Conservation (phyloP, 1,139 yeast species). For the Pichia kudriavzevii region DNA sequence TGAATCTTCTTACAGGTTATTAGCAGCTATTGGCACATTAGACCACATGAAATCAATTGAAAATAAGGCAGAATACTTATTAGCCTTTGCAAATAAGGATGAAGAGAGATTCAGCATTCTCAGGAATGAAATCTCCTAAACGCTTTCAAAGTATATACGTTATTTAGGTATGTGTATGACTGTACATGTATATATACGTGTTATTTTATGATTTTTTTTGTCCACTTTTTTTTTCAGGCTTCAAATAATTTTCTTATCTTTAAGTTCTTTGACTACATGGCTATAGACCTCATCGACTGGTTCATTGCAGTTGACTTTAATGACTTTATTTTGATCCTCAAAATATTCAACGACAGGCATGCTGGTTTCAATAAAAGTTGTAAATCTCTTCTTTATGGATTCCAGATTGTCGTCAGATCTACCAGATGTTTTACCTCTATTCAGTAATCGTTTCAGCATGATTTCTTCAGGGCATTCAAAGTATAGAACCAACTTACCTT, state of each 20-base stretch:
- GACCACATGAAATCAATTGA: slow-evolving; percentile 11
- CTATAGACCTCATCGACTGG: slow-evolving; percentile 70
- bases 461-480: slow-evolving; percentile 91
- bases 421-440: slow-evolving; percentile 93
- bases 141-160: neutral
- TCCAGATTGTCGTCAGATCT: slow-evolving; percentile 90
- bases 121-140: slow-evolving; percentile 15
- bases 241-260: slow-evolving; percentile 27
- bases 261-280: slow-evolving; percentile 65
- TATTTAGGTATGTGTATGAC: neutral
- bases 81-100: slow-evolving; percentile 8
- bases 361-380: slow-evolving; percentile 77
- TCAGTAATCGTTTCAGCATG: slow-evolving; percentile 77
- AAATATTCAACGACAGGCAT: slow-evolving; percentile 92
- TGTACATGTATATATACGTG: neutral
- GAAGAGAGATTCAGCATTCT: slow-evolving; percentile 17
- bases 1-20: slow-evolving; percentile 51
- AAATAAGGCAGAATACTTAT: slow-evolving; percentile 4
- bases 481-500: slow-evolving; percentile 72
- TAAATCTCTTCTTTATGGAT: slow-evolving; percentile 82
- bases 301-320: slow-evolving; percentile 70
- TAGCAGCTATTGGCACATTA: slow-evolving; percentile 47
- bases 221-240: neutral
- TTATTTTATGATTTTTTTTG: slow-evolving; percentile 7
- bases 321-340: slow-evolving; percentile 70